These are phyloP conservation scores for Venturiaceae sp. DNA, from an alignment of 2,329 filamentous ascomycete genomes.

Conservation along the genomic window DNA sequence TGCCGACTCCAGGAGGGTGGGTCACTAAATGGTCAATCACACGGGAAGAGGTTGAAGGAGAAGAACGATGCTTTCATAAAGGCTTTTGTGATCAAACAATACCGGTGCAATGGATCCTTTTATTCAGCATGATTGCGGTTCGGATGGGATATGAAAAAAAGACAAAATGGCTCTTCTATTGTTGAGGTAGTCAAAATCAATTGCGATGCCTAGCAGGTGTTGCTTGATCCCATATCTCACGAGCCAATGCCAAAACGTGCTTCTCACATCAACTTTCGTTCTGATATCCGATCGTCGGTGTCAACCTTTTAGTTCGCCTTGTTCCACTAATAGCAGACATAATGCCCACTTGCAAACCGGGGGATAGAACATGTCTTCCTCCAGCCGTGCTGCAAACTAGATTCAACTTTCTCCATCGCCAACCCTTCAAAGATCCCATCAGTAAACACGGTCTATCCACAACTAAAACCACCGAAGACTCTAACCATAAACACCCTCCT, in stretches of 20 bases:
- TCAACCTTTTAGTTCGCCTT: too few relatives aligned
- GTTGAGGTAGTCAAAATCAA: neutral
- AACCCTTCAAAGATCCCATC: too few relatives aligned
- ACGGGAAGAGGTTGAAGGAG: neutral
- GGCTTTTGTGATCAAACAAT: neutral
- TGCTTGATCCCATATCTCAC: neutral
- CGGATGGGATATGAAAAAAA: neutral
- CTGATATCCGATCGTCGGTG: too few relatives aligned
- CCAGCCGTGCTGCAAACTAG: too few relatives aligned
- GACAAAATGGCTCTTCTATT: neutral
- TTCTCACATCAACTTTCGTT: neutral
- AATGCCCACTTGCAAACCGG: too few relatives aligned
- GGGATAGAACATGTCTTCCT: too few relatives aligned
- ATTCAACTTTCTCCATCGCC: too few relatives aligned
- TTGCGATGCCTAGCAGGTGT: neutral
- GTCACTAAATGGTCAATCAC: conserved; percentile 46
- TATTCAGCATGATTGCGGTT: neutral
- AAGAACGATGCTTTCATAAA: neutral
- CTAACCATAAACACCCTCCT: too few relatives aligned
- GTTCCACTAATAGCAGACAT: too few relatives aligned
- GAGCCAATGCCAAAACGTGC: neutral
- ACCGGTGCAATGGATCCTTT: neutral
- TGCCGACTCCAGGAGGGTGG: conserved; percentile 79
- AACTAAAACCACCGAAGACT: too few relatives aligned
- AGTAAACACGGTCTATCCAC: too few relatives aligned